These are phyloP conservation scores for Paramarasmius palmivorus DNA, from an alignment of 1,284 basidiomycete genomes.

Conservation along the genomic window DNA sequence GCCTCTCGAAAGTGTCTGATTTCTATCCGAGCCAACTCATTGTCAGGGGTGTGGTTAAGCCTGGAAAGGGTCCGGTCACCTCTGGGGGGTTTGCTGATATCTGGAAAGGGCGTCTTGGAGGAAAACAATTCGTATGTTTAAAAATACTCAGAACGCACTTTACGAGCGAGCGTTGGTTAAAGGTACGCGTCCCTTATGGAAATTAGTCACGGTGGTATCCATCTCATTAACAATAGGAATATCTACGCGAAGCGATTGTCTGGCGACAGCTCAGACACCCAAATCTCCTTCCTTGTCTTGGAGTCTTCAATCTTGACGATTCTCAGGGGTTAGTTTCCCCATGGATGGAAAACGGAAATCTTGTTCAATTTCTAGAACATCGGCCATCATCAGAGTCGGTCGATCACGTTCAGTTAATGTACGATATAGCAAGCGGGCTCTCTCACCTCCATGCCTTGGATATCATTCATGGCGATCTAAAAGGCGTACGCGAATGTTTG, in stretches of 20 bases:
- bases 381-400: not conserved
- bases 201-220: too few relatives aligned
- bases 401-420: not conserved
- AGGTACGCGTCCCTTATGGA: too few relatives aligned
- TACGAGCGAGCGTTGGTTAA: too few relatives aligned
- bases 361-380: not conserved
- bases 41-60: too few relatives aligned
- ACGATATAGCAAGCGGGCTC: not conserved
- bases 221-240: not conserved
- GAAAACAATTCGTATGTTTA: too few relatives aligned
- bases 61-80: too few relatives aligned
- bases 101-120: too few relatives aligned
- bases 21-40: too few relatives aligned
- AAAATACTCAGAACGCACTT: too few relatives aligned
- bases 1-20: too few relatives aligned
- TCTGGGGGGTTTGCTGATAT: too few relatives aligned
- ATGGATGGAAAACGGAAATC: conserved; percentile 9
- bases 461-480: not conserved
- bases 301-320: conserved; percentile 5
- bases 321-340: conserved; percentile 8
- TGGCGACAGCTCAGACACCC: conserved; percentile 6
- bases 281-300: conserved; percentile 5
- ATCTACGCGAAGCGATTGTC: not conserved
- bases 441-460: not conserved
- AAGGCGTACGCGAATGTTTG: not conserved